Conservation (phyloP, 768 basidiomycete genomes). For the Mycena galopus region DNA sequence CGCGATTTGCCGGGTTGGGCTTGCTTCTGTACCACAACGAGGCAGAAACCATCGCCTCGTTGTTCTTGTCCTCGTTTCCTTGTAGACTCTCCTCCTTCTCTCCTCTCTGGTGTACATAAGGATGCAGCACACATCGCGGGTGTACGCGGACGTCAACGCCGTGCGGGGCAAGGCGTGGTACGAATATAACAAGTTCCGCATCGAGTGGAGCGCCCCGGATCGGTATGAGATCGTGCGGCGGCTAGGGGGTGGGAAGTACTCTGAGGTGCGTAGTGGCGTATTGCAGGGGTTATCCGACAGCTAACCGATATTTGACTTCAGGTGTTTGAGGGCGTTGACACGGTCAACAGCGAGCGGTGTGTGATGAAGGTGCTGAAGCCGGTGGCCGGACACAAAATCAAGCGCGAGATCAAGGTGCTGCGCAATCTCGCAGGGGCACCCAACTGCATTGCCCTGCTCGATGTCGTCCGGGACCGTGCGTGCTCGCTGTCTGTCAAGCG, state of each 20-base stretch:
- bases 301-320: too few relatives aligned
- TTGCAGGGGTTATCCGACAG: too few relatives aligned
- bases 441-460: slow-evolving; percentile 74
- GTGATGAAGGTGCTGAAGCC: slow-evolving; percentile 83
- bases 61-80: too few relatives aligned
- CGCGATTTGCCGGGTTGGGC: too few relatives aligned
- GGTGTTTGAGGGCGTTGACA: slow-evolving; percentile 74
- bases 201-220: slow-evolving; percentile 76
- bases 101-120: too few relatives aligned
- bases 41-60: too few relatives aligned
- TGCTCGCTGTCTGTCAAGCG: too few relatives aligned
- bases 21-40: too few relatives aligned
- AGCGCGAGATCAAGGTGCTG: slow-evolving; percentile 81
- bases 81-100: too few relatives aligned
- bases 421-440: slow-evolving; percentile 69
- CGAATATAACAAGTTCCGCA: slow-evolving; percentile 59
- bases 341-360: slow-evolving; percentile 65
- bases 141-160: slow-evolving; percentile 72
- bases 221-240: slow-evolving; percentile 76
- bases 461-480: slow-evolving; percentile 73
- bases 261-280: slow-evolving; percentile 59
- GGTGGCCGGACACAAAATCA: slow-evolving; percentile 78
- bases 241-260: slow-evolving; percentile 76
- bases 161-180: slow-evolving; percentile 71
- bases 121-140: slow-evolving; percentile 54